Evolutionary conservation across 1,284 basidiomycete species (phyloP).

Genomic region (Trametes sp.): DNA sequence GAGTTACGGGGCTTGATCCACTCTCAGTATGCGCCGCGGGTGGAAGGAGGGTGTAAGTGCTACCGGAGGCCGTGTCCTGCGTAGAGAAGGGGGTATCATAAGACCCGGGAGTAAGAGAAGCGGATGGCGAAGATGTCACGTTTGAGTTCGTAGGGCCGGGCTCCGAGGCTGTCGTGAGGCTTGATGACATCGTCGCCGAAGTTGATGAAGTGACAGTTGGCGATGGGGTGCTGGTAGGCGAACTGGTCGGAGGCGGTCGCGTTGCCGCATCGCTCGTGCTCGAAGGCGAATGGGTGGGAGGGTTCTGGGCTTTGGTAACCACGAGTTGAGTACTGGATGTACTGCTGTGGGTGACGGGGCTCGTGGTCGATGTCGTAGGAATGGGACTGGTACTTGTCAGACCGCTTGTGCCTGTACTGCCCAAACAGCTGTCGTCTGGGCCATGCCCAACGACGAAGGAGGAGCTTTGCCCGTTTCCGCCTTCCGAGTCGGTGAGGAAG

Average conservation of each 20-base stretch:
- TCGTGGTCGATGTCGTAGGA: not conserved
- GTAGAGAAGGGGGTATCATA: not conserved
- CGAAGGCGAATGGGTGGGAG: not conserved
- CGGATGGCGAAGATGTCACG: not conserved
- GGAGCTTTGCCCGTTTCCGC: not conserved
- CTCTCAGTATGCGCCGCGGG: not conserved
- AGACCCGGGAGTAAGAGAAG: not conserved
- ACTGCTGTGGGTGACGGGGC: not conserved
- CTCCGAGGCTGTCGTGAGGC: not conserved
- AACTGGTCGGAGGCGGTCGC: not conserved
- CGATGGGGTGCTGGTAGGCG: not conserved
- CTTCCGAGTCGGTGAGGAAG: not conserved
- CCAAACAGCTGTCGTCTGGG: not conserved
- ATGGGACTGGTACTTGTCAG: too few species aligned
- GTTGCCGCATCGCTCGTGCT: not conserved
- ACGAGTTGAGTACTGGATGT: too few species aligned
- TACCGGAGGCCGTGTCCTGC: not conserved
- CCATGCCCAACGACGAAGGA: not conserved
- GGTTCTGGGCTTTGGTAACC: not conserved
- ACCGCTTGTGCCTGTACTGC: too few species aligned
- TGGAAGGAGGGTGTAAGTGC: not conserved
- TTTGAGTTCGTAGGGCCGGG: not conserved
- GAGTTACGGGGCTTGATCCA: not conserved
- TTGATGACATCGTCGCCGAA: not conserved
- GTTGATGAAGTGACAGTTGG: not conserved